Evolutionary conservation across 805 yeast species (phyloP).

Genomic region (Saturnispora mendoncae): DNA sequence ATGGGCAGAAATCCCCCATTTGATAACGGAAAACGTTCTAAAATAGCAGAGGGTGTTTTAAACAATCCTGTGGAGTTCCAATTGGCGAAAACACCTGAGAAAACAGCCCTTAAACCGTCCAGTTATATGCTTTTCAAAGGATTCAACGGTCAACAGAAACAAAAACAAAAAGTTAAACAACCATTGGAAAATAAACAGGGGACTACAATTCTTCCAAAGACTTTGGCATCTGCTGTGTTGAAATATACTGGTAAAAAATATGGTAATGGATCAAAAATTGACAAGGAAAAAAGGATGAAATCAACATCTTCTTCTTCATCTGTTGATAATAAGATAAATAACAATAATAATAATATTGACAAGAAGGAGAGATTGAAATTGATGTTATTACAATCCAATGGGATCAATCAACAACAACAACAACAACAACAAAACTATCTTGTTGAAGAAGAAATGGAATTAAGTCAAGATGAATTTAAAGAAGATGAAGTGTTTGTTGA

Average conservation of each 20-base stretch:
- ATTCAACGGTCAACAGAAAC: conserved; percentile 10
- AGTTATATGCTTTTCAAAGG: conserved; percentile 37
- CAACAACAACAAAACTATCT: too few relatives aligned
- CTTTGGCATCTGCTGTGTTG: conserved; percentile 53
- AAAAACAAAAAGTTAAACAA: not conserved
- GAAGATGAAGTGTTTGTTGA: conserved; percentile 8
- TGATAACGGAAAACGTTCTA: conserved; percentile 1
- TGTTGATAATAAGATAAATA: too few relatives aligned
- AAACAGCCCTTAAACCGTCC: conserved; percentile 36
- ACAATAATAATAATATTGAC: too few relatives aligned
- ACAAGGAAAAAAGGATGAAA: conserved; percentile 34
- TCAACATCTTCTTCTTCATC: not conserved
- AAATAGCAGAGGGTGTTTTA: conserved; percentile 28
- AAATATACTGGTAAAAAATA: conserved; percentile 48
- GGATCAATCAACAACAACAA: not conserved
- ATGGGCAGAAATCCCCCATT: not conserved
- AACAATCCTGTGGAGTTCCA: conserved; percentile 56
- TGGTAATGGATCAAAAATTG: conserved; percentile 24
- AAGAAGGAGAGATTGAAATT: conserved; percentile 11
- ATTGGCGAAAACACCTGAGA: conserved; percentile 49
- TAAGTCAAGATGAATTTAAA: conserved; percentile 5
- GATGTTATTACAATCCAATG: conserved; percentile 11
- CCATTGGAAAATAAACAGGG: conserved; percentile 15
- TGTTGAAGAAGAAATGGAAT: not conserved
- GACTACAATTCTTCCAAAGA: conserved; percentile 33